Evolutionary conservation across 2,329 filamentous ascomycete genomes (phyloP).

Genomic region (Boeremia lycopersici): DNA sequence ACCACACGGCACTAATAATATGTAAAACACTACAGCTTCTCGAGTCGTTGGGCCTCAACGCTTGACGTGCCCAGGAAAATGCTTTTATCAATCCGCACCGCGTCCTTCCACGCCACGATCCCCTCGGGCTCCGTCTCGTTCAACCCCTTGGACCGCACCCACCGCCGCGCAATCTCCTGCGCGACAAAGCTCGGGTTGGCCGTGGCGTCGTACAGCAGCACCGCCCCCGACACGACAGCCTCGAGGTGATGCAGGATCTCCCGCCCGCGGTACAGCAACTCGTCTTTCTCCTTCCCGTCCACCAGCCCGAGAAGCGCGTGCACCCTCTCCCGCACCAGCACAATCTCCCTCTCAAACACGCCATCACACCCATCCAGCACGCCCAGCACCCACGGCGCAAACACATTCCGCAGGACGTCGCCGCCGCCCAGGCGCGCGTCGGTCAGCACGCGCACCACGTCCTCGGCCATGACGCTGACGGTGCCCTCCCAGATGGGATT

Average conservation of each 20-base stretch:
- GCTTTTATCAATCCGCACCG: constrained; percentile 21
- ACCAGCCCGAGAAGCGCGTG: constrained; percentile 14
- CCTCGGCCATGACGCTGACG: constrained; percentile 69
- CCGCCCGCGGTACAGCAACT: constrained; percentile 34
- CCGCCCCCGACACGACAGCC: constrained; percentile 43
- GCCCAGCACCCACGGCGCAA: constrained; percentile 25
- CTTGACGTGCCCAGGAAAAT: constrained; percentile 24
- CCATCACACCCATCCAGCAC: constrained; percentile 17
- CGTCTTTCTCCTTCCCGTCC: constrained; percentile 20
- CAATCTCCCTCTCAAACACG: constrained; percentile 15
- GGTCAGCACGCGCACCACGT: constrained; percentile 54
- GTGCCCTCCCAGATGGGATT: constrained; percentile 75
- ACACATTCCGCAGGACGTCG: constrained; percentile 25
- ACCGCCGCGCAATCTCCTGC: constrained; percentile 45
- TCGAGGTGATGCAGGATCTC: constrained; percentile 39
- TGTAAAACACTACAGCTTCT: constrained; percentile 9
- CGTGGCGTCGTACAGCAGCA: constrained; percentile 48
- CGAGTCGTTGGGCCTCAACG: not conserved
- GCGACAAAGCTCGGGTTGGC: constrained; percentile 41
- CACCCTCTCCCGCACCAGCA: constrained; percentile 18
- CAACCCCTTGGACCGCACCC: constrained; percentile 24
- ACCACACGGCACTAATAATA: no score
- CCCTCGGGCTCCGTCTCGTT: not conserved
- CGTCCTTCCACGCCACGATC: constrained; percentile 10
- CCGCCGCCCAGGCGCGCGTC: constrained; percentile 40